Evolutionary conservation across 2,329 filamentous ascomycete genomes (phyloP).

Genomic region (Fonsecaea multimorphosa): DNA sequence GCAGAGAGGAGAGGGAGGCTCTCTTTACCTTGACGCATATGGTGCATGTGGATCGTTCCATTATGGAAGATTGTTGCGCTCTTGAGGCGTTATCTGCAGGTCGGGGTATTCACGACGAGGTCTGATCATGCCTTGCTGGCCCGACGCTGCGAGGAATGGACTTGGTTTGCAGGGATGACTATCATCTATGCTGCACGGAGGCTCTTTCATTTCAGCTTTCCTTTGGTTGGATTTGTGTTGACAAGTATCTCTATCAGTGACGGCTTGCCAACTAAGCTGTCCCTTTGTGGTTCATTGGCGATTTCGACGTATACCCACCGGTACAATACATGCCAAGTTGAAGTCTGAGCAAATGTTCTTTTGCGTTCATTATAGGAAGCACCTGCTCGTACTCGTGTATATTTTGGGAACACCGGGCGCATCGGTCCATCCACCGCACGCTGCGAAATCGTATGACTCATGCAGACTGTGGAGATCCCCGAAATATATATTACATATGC

Average conservation of each 20-base stretch:
- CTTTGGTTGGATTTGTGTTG: neutral
- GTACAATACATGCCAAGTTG: neutral
- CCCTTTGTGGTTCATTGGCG: neutral
- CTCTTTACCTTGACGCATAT: neutral
- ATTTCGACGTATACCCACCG: neutral
- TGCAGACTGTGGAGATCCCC: neutral
- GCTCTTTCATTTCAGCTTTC: neutral
- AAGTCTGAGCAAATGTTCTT: neutral
- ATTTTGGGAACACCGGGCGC: conserved; percentile 4
- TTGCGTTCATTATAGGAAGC: neutral
- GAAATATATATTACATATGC: neutral
- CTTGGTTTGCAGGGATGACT: neutral
- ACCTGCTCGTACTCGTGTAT: conserved; percentile 7
- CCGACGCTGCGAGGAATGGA: neutral
- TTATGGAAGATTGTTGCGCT: neutral
- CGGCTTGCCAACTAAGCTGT: neutral
- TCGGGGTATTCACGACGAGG: conserved; percentile 1
- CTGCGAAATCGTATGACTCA: neutral
- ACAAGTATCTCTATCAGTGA: neutral
- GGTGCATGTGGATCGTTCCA: neutral
- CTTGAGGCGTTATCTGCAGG: neutral
- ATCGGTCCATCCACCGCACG: neutral
- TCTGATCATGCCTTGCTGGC: neutral
- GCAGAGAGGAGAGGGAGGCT: neutral
- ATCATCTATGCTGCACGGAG: neutral